Base-by-base conservation (phyloP, 371 early-diverging fungal species). In the Rhizopus delemar region DNA sequence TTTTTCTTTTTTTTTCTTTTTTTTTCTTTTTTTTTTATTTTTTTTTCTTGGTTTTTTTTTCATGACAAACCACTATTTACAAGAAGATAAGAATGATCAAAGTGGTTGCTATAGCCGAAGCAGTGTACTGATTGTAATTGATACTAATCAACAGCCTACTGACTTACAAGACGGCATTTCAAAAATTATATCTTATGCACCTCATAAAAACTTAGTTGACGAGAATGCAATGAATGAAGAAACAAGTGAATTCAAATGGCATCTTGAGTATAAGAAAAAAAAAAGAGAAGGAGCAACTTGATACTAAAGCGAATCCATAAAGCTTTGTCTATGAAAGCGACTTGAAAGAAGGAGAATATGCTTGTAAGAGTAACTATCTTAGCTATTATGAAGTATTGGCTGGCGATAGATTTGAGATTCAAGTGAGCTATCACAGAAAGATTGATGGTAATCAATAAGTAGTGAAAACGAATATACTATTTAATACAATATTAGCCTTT, bases 121-220 rank as follows among this genome's bases (percentile, higher is more conserved):
- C 48, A n/a, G 8, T 9, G 69, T 75, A 7, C 58, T 73, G 8
- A 65, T 88, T 36, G 65, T 79, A 7, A 77, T 84, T 28, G 73
- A 85, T 65, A 49, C 72, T 4, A 71, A 71, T 5, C 64, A 73
- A 13, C 75, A 83, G 22, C 89, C 89, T 6, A 77, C 71, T 36
- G 86, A 85, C 43, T 52, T 89, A 35, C 85, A 79, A 57, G 78
- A 75, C 55, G 89, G 89, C 31, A 67, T 89, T 62, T 53, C 53
- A 52, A 83, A 85, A 65, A 73, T 87, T 38, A 80, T 82, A n/a
- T 63, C 62, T 54, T 64, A 80, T 65, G 80, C 81, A 36, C 83
- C 77, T 29, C 81, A 79, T 53, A 64, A 78, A 34, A 85, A 86
- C 52, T 68, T 89, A 36, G 68, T 59, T 0, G 77, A 65, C 22